Evolutionary conservation across 1,284 basidiomycete species (phyloP), one percentile per base, ranked within the genome.

Genomic region (Ceratobasidium theobromae): DNA sequence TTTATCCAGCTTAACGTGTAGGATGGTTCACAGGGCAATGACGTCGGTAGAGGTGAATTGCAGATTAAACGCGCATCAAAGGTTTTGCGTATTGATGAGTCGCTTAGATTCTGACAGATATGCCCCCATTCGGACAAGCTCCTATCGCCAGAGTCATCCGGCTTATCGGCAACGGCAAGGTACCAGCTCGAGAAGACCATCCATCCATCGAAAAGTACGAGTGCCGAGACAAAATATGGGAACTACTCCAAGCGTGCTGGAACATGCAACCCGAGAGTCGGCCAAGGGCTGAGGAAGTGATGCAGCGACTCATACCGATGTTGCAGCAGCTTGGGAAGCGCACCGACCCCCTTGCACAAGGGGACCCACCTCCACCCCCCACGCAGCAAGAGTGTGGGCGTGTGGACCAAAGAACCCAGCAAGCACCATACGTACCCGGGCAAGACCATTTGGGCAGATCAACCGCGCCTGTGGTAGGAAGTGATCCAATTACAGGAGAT

Each of bases 221-320:
- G 8, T n/a, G 32, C 14, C 32, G 52, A 2, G 52, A 65, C 21
- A 32, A 46, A 4, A 52, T 65, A 8, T 65, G 64, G 64, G 16
- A 28, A 14, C 23, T 65, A 38, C 55, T 65, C 18, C 28, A 45
- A 16, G 27, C 54, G n/a, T 65, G 64, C n/a, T 65, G 64, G 64
- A 23, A 48, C 3, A 40, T 27, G n/a, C 30, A 65, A 4, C 16
- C 51, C 6, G 43, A 33, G 4, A 45, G 43, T 2, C 64, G 64
- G 18, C 64, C 64, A 16, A 35, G 27, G 2, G 64, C 64, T 11
- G 25, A 28, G 16, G 45, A 48, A 2, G 21, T 65, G 21, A 23
- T 55, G 0, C n/a, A 18, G 21, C 32, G 51, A 5, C 14, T 65
- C 4, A 33, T 11, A n/a, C 53, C 43, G 2, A 27, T 65, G 8